A percentile compares a stretch with the other conserved stretches of the same genome.
Evolutionary conservation across 176 grass and related monocot genomes (phyloP).

Genomic region (Hsuehochloa calcarea): DNA sequence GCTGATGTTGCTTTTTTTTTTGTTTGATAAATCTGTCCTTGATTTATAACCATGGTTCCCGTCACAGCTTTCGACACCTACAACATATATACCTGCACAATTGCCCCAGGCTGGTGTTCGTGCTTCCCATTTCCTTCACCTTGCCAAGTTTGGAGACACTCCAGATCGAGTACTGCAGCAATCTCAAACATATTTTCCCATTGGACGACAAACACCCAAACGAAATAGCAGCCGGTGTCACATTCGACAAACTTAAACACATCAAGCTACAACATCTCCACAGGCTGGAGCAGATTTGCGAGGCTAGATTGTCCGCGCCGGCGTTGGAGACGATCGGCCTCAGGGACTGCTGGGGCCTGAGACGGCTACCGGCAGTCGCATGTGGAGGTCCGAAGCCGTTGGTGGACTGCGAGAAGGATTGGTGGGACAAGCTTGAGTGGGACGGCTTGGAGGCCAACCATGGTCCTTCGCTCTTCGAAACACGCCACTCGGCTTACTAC

Average conservation of each 20-base stretch:
- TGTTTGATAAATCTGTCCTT: no score
- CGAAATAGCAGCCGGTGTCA: not conserved
- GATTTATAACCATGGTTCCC: no score
- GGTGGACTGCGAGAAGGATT: conserved; percentile 15
- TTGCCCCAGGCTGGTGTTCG: not conserved
- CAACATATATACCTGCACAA: conserved; percentile 4
- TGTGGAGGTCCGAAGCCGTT: not conserved
- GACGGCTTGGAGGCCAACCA: no score
- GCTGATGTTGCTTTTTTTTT: no score
- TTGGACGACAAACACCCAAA: not conserved
- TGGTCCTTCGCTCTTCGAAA: no score
- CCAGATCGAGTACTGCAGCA: not conserved
- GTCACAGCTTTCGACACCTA: not conserved
- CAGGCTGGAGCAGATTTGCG: conserved; percentile 15
- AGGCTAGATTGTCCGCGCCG: not conserved
- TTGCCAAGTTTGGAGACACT: not conserved
- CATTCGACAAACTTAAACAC: not conserved
- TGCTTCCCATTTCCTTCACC: not conserved
- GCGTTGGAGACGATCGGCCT: not conserved
- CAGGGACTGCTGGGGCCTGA: conserved; percentile 16
- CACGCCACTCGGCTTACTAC: no score
- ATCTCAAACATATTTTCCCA: not conserved
- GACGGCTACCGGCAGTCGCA: not conserved
- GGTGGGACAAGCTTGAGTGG: not conserved
- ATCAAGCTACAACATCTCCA: conserved; percentile 14